These are phyloP conservation scores for Komagataea norvegica DNA, from an alignment of 1,139 yeast genomes.

Conservation along the genomic window DNA sequence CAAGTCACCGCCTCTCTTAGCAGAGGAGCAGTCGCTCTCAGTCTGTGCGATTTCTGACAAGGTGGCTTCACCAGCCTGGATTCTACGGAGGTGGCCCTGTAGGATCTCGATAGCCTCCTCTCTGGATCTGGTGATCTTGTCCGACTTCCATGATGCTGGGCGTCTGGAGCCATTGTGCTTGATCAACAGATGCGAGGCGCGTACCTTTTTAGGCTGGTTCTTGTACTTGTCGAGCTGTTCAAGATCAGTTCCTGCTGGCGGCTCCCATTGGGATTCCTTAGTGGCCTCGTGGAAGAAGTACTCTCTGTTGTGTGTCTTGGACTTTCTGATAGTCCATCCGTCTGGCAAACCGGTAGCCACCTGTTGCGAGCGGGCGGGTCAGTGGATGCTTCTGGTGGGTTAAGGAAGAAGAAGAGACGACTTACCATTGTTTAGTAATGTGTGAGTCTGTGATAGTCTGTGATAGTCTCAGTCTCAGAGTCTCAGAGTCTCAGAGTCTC, in stretches of 20 bases:
- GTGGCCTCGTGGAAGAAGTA: conserved; percentile 72
- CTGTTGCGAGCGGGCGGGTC: background rate
- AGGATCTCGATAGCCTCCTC: conserved; percentile 77
- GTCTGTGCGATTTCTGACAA: conserved; percentile 71
- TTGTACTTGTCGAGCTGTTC: conserved; percentile 53
- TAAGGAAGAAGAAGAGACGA: no score
- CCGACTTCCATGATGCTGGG: conserved; percentile 88
- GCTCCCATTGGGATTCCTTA: conserved; percentile 81
- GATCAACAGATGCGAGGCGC: conserved; percentile 70
- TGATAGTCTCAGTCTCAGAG: no score
- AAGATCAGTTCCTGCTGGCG: conserved; percentile 79
- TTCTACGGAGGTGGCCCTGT: conserved; percentile 53
- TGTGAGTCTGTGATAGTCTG: no score
- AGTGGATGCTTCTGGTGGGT: no score
- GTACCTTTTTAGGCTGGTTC: conserved; percentile 53
- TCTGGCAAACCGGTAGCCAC: conserved; percentile 67
- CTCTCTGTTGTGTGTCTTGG: conserved; percentile 79
- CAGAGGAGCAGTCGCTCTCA: conserved; percentile 88
- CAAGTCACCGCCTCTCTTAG: conserved; percentile 83
- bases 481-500: no score
- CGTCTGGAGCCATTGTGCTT: conserved; percentile 82
- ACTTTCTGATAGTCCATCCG: conserved; percentile 78
- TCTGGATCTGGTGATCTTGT: conserved; percentile 68
- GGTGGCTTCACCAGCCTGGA: conserved; percentile 64
- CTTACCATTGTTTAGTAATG: no score